Evolutionary conservation across 2,329 filamentous ascomycete species (phyloP), one percentile per base, ranked within the genome.

Genomic region (Thelonectria discophora): DNA sequence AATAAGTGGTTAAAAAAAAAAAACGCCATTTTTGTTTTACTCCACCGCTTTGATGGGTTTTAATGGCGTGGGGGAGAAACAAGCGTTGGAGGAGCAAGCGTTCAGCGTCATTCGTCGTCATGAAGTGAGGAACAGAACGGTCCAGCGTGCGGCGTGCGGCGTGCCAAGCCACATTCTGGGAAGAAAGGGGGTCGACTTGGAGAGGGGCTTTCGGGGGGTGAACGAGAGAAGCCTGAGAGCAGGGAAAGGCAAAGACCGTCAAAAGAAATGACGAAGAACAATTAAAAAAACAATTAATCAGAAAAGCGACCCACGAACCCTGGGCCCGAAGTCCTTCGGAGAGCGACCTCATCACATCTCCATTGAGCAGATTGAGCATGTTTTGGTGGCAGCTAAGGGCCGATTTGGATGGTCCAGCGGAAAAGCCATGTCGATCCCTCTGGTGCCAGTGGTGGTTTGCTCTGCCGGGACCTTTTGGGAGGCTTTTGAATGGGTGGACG

Each of bases 311-410:
- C 12, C 10, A 37, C 34, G 37, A 3, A 37, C 34, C 34, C 34
- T 37, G 34, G 34, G 9, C 40, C 45, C 20, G 20, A 47, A 13
- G 12, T 21, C 13, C 11, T 47, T 47, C 43, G 10, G 30, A 9
- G 51, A 51, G 39, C 54, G 42, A 49, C 21, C 21, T n/a, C n/a
- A 45, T 42, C 45, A 34, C 49, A 45, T 34, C 54, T 8, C 27
- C 9, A 10, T 30, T 56, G 27, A 20, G 30, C 39, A 12, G 43
- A n/a, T 55, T 60, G 54, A 39, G 57, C 50, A 54, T 37, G 32
- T 46, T 48, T 53, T 17, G 21, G 42, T n/a, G 21, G 42, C 49
- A 53, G 18, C 17, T 34, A 55, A 55, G 57, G 51, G 49, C 43
- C 56, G 32, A 53, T 40, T 54, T 34, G 24, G 4, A 39, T 15